Conservation (phyloP, 306 rosid genomes). For the Lathyrus tuberosus region DNA sequence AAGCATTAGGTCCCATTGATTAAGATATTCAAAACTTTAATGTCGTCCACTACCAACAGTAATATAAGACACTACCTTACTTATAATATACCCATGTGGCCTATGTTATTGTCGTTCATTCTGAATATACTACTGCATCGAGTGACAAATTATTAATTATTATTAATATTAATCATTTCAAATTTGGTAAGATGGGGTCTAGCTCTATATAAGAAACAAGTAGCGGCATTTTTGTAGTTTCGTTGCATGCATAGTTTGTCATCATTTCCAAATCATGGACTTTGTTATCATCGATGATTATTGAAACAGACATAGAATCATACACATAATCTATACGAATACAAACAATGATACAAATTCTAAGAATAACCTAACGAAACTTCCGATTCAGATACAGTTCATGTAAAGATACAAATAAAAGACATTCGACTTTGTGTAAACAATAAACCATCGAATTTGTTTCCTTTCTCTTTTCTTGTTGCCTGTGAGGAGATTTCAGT, state of each 20-base stretch:
- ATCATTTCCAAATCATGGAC: conserved; percentile 49
- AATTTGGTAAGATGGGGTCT: conserved; percentile 41
- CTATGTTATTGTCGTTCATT: conserved; percentile 50
- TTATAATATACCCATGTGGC: conserved; percentile 36
- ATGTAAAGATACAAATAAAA: conserved; percentile 42
- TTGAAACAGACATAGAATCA: conserved; percentile 49
- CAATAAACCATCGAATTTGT: conserved; percentile 21
- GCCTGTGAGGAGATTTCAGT: conserved; percentile 3
- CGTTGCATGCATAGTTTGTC: conserved; percentile 51
- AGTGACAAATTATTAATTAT: conserved; percentile 8
- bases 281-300: conserved; percentile 51
- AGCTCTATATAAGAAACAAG: conserved; percentile 27
- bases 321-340: conserved; percentile 31
- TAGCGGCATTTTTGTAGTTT: conserved; percentile 56
- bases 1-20: conserved; percentile 40
- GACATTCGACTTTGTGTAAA: conserved; percentile 25
- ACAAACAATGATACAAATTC: conserved; percentile 41
- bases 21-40: conserved; percentile 34
- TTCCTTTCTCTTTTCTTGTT: conserved; percentile 26
- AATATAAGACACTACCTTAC: conserved; percentile 19
- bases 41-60: conserved; percentile 45
- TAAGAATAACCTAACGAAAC: conserved; percentile 50
- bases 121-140: conserved; percentile 7
- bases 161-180: conserved; percentile 40
- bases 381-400: conserved; percentile 45